Percentiles rank a stretch among this genome's conserved stretches.
Evolutionary conservation across 2,329 filamentous ascomycete species (phyloP).

Genomic region (Gnomoniopsis sp.): DNA sequence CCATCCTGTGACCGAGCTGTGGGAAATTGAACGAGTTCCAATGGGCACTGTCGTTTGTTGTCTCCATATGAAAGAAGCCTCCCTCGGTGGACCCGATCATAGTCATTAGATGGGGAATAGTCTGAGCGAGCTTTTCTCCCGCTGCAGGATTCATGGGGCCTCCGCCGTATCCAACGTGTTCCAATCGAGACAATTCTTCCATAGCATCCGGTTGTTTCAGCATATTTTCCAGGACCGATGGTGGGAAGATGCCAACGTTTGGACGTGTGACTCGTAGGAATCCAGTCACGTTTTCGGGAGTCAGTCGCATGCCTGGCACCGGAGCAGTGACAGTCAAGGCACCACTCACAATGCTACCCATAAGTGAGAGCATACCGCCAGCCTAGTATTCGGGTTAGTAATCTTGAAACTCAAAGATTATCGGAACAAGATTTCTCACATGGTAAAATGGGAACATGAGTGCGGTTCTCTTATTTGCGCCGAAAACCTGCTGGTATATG

Average conservation of each 20-base stretch:
- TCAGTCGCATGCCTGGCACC: conserved; percentile 14
- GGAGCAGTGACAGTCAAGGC: conserved; percentile 16
- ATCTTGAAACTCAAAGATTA: background rate
- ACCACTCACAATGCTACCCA: background rate
- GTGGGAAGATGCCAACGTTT: conserved; percentile 14
- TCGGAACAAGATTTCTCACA: background rate
- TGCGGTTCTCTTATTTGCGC: background rate
- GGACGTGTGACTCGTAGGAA: conserved; percentile 14
- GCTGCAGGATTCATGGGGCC: conserved; percentile 19
- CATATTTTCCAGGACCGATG: conserved; percentile 19
- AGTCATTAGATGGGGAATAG: conserved; percentile 14
- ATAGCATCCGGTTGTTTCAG: conserved; percentile 17
- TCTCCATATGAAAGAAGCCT: conserved; percentile 9
- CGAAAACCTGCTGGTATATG: conserved; percentile 1
- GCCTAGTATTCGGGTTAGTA: background rate
- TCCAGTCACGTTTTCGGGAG: conserved; percentile 16
- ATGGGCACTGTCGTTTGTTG: conserved; percentile 18
- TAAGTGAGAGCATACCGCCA: conserved; percentile 9
- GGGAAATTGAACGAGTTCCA: conserved; percentile 27
- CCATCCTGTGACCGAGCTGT: conserved; percentile 28
- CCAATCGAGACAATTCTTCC: conserved; percentile 13
- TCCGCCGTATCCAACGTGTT: conserved; percentile 18
- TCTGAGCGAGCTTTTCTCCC: conserved; percentile 17
- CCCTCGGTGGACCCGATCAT: conserved; percentile 22
- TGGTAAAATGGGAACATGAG: conserved; percentile 10